Base-by-base conservation (phyloP, 768 basidiomycete genomes). In the Termitomyces sp. region DNA sequence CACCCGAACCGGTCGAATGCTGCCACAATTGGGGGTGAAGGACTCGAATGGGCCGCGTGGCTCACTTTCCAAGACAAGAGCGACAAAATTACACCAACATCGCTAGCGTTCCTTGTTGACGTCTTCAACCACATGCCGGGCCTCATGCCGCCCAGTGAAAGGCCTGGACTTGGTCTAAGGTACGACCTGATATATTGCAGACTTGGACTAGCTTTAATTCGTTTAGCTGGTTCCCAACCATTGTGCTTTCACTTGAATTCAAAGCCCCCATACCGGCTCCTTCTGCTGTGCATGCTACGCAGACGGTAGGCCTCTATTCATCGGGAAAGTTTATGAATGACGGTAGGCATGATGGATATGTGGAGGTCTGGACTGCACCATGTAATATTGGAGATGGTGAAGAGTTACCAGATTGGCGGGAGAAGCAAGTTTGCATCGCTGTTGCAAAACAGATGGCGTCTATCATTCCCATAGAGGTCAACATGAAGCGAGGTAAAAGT, bases 311-410 rank as follows among this genome's bases (percentile, higher is more conserved):
- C 0, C 22, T 88, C 4, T 87, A 83, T 64, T 76, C 80, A 12
- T 70, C 71, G 6, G 78, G 81, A 0, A 75, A 74, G 5, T 88
- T 86, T 65, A 64, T 82, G 59, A 77, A 78, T 46, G 73, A 81
- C 36, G 78, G 78, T 7, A 72, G 85, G 58, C 86, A 89, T 63
- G 84, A 87, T 48, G 65, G 69, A 6, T 81, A 81, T 61, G 78
- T 81, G 3, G 88, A 88, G 64, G 73, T 88, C 12, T 90, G 87
- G 86, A 82, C 84, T 4, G 83, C 86, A 4, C 87, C 87, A 3
- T 72, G 75, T 51, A 73, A 82, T 56, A 75, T 85, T 39, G 82
- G 80, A 5, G 76, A 78, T 53, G 82, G 81, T 0, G 52, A 67
- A 9, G 67, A 74, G 30, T 36, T 42, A 15, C 66, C 74, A 1